phyloP scores from a whole-genome alignment of 2,329 filamentous ascomycete genomes.

The Colletotrichum zoysiae region DNA sequence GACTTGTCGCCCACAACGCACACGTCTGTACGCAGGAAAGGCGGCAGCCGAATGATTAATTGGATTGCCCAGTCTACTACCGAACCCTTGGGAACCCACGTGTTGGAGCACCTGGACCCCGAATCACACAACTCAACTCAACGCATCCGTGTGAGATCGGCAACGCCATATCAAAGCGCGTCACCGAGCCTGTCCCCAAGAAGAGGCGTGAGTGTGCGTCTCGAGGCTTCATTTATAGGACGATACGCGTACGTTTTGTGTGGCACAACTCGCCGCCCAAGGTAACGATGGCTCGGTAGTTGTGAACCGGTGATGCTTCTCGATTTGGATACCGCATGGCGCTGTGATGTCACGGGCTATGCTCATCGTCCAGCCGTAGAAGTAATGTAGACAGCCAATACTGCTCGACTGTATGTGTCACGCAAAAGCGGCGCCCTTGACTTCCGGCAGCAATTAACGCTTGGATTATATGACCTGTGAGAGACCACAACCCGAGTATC shows the following conservation, averaged over 20 bases:
- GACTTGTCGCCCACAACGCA: neutral
- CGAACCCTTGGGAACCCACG: neutral
- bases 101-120: neutral
- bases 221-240: neutral
- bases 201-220: neutral
- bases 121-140: neutral
- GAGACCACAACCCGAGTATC: neutral
- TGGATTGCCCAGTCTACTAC: too few relatives aligned
- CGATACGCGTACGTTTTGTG: too few relatives aligned
- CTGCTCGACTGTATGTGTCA: too few relatives aligned
- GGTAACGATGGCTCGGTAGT: neutral
- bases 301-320: neutral
- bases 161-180: neutral
- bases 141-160: neutral
- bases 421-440: too few relatives aligned
- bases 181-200: neutral
- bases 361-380: neutral
- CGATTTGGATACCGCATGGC: too few relatives aligned
- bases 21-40: neutral
- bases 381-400: neutral
- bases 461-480: neutral
- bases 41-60: neutral
- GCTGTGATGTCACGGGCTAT: neutral
- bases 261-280: neutral
- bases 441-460: too few relatives aligned